These are phyloP conservation scores for Mycothermus thermophilus DNA, from an alignment of 495 filamentous ascomycete genomes.

Conservation along the genomic window DNA sequence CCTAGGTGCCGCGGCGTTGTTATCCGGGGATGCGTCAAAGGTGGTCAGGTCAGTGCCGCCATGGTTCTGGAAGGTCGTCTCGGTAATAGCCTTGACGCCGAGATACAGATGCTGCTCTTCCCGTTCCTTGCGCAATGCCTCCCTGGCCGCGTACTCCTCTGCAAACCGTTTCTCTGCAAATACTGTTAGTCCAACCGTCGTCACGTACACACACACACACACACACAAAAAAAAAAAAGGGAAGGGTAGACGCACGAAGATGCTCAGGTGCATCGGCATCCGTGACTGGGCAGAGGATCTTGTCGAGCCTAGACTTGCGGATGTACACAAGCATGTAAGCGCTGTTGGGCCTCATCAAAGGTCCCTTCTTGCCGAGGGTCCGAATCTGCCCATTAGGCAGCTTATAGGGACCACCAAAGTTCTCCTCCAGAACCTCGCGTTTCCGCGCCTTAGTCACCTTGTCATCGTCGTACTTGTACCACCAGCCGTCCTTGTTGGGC, in stretches of 20 bases:
- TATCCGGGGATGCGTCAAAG: slow-evolving; percentile 42
- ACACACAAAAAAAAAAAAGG: neutral
- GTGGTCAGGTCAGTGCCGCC: slow-evolving; percentile 74
- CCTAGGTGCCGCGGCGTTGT: slow-evolving; percentile 46
- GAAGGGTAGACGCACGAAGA: slow-evolving; percentile 44
- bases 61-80: slow-evolving; percentile 63
- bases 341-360: slow-evolving; percentile 43
- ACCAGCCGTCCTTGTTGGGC: slow-evolving; percentile 78
- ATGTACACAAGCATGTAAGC: slow-evolving; percentile 99
- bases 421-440: slow-evolving; percentile 87
- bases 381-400: slow-evolving; percentile 34
- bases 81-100: slow-evolving; percentile 62
- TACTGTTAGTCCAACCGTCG: no score
- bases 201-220: neutral
- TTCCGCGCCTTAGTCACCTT: slow-evolving; percentile 84
- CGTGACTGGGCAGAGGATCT: slow-evolving; percentile 61
- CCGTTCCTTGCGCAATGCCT: slow-evolving; percentile 65
- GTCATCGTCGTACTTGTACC: slow-evolving; percentile 97
- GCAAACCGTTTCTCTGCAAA: slow-evolving; percentile 49
- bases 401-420: slow-evolving; percentile 82
- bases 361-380: slow-evolving; percentile 27
- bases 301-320: slow-evolving; percentile 66
- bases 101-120: slow-evolving; percentile 93
- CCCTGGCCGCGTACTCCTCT: slow-evolving; percentile 63
- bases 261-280: slow-evolving; percentile 69